These are phyloP conservation scores for Eutrema salsugineum DNA, from an alignment of 441 rosid genomes.

Conservation along the genomic window DNA sequence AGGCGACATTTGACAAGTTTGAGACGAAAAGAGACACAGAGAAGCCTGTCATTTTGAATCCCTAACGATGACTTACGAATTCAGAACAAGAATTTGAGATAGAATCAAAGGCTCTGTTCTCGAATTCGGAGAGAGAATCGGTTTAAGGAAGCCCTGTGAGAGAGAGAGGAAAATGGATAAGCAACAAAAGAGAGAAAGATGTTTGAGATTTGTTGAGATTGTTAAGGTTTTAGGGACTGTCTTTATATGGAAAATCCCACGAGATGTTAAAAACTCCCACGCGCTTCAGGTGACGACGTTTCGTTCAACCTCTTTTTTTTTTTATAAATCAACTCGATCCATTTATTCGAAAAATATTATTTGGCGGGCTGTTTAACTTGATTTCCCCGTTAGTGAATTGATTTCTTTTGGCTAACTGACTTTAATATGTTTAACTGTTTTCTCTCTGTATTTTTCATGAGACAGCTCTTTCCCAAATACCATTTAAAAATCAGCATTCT, in stretches of 20 bases:
- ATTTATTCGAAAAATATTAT: neutral
- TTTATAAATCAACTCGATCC: neutral
- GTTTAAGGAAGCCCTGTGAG: neutral
- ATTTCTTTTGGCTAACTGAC: neutral
- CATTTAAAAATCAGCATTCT: neutral
- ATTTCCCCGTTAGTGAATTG: neutral
- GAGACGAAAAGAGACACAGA: conserved; percentile 32
- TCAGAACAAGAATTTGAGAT: neutral
- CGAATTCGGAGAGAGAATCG: conserved; percentile 9
- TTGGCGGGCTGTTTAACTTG: neutral
- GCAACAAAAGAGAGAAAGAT: neutral
- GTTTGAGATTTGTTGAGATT: conserved; percentile 11
- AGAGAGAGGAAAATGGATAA: neutral
- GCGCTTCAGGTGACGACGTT: conserved; percentile 21
- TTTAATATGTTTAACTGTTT: neutral
- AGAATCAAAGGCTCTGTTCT: conserved; percentile 7
- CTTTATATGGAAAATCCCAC: conserved; percentile 28
- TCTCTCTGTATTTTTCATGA: neutral
- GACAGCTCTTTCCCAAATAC: neutral
- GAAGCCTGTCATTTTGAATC: conserved; percentile 27
- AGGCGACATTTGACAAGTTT: conserved; percentile 26
- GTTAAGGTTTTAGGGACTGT: neutral
- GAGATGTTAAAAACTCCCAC: conserved; percentile 1
- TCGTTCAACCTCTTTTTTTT: neutral
- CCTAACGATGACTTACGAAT: neutral